Base-by-base conservation (phyloP, 305 asterid genomes). In the Fraxinus nigra region DNA sequence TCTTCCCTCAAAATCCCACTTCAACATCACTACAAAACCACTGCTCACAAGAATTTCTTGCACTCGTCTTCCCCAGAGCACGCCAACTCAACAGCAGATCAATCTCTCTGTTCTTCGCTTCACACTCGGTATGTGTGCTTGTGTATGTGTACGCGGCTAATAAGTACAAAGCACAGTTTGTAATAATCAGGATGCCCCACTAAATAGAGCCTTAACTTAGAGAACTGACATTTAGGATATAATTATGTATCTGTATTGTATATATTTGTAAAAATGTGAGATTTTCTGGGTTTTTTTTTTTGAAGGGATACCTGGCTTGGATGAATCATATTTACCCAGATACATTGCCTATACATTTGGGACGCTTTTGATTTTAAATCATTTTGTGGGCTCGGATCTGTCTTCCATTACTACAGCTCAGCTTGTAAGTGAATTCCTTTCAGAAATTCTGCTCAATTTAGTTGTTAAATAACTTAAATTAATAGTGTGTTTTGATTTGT, bases 21-120 rank as follows among this genome's bases (percentile, higher is more conserved):
- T 13, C 5, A 37, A 33, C 75, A 37, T 40, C 78, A 78, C 6
- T 4, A 54, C 59, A 65, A 87, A 80, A 43, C 72, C 87, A 8
- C 78, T 84, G 3, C 37, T 43, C 7, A 48, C 76, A 5, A 77
- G 11, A 81, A 84, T 83, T 81, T 67, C 81, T 51, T 89, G 96
- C 80, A 85, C 88, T 38, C 75, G 85, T 46, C 76, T 59, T 65
- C 77, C 84, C 14, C 87, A 81, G 78, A 86, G 80, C 78, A 40
- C 43, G 40, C 75, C 30, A 43, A 82, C 85, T 32, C 91, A 85
- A 11, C 92, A 84, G 48, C 87, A 88, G 46, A 94, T 91, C 76
- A 92, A 95, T 65, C 97, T 95, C 84, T 94, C 99, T 5, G 97
- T 93, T 85, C 97, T 95, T 86, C 97, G 98, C 87, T 94, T 96